Percentiles rank a stretch among this genome's conserved stretches.
Conservation (phyloP, 306 rosid species). For the Inga leiocalycina region DNA sequence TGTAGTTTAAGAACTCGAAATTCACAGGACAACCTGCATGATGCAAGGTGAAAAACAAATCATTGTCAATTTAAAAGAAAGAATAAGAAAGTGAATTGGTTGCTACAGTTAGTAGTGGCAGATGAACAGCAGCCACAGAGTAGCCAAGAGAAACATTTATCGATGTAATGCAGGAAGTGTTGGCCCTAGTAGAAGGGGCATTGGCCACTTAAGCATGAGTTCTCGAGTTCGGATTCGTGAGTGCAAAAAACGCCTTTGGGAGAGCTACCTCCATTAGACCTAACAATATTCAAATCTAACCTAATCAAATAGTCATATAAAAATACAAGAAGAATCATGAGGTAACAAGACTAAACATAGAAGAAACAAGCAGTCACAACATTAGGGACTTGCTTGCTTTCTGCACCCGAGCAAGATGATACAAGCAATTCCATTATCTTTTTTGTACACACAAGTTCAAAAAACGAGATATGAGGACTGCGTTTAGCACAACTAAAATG, state of each 20-base stretch:
- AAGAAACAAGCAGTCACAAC: neutral
- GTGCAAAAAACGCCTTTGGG: no score
- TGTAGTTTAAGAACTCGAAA: slow-evolving; percentile 85
- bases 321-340: neutral
- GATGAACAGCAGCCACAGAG: neutral
- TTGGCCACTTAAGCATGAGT: no score
- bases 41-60: slow-evolving; percentile 8
- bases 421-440: slow-evolving; percentile 9
- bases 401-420: slow-evolving; percentile 12
- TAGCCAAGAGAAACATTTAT: neutral
- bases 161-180: neutral
- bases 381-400: slow-evolving; percentile 15
- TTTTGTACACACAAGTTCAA: slow-evolving; percentile 23
- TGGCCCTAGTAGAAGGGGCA: no score
- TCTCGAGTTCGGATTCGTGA: no score
- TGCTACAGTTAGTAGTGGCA: neutral
- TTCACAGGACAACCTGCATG: slow-evolving; percentile 90
- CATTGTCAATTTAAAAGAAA: slow-evolving; percentile 11
- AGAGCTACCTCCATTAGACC: no score
- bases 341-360: neutral
- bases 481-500: neutral
- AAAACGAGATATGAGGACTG: neutral
- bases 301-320: no score
- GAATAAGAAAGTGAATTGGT: neutral
- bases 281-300: no score